These are phyloP conservation scores for Glonium stellatum DNA, from an alignment of 495 filamentous ascomycete species.

Conservation along the genomic window DNA sequence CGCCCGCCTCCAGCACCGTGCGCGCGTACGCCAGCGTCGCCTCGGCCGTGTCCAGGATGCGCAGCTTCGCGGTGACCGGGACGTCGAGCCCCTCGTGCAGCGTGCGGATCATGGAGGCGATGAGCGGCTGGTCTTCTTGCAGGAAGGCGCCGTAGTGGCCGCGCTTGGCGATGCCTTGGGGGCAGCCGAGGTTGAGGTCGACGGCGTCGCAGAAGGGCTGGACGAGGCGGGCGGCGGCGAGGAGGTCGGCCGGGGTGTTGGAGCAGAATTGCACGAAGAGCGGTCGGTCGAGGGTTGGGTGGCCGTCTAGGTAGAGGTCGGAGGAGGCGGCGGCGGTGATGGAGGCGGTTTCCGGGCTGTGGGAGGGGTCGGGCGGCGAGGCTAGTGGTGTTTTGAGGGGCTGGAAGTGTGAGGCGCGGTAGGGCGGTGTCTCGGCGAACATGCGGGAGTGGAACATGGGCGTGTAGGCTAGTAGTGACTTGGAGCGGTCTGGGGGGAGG, in stretches of 20 bases:
- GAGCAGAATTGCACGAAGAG: constrained; percentile 96
- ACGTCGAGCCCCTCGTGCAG: constrained; percentile 65
- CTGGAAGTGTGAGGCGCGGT: constrained; percentile 72
- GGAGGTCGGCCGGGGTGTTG: constrained; percentile 71
- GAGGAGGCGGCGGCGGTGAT: constrained; percentile 10
- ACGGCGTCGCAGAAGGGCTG: constrained; percentile 87
- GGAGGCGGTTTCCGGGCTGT: constrained; percentile 5
- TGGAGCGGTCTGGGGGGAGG: constrained; percentile 54
- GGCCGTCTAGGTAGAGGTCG: constrained; percentile 67
- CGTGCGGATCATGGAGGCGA: constrained; percentile 69
- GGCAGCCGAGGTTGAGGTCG: constrained; percentile 96
- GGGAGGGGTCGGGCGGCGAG: constrained; percentile 15
- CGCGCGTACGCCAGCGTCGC: constrained; percentile 81
- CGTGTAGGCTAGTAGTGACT: constrained; percentile 34
- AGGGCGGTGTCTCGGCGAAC: constrained; percentile 65
- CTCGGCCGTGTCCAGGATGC: constrained; percentile 80
- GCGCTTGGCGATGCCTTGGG: constrained; percentile 85
- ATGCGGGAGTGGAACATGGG: constrained; percentile 86
- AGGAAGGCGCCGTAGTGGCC: constrained; percentile 92
- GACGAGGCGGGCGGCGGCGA: constrained; percentile 67
- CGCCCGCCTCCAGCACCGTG: constrained; percentile 81
- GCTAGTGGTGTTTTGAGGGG: constrained; percentile 46
- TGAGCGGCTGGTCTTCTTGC: constrained; percentile 83
- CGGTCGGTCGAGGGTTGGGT: constrained; percentile 72
- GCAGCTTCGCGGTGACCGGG: constrained; percentile 91